Percentiles rank a stretch among this genome's conserved stretches.
These are phyloP conservation scores for Iris pallida DNA, from an alignment of 116 monocot genomes.

Conservation along the genomic window DNA sequence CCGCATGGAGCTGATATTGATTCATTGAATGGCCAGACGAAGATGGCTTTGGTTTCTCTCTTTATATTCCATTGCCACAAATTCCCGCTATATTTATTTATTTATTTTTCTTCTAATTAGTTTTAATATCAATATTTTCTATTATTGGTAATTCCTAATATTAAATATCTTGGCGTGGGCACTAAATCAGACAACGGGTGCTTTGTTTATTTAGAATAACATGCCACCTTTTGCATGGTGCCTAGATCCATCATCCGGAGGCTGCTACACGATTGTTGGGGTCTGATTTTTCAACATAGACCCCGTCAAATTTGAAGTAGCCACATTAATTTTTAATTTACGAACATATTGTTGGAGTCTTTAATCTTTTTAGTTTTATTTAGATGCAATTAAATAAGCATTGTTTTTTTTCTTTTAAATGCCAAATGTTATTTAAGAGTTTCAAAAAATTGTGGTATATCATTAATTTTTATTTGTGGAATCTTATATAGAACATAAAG, in stretches of 20 bases:
- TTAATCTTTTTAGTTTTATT: too few relatives aligned
- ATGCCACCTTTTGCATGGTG: not conserved
- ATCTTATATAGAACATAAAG: not conserved
- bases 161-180: not conserved
- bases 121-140: not conserved
- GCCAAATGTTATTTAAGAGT: too few relatives aligned
- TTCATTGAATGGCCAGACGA: not conserved
- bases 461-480: not conserved
- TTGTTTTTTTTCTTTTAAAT: too few relatives aligned
- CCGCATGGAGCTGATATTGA: not conserved
- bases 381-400: too few relatives aligned
- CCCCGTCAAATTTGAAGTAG: too few relatives aligned
- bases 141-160: not conserved
- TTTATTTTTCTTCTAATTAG: not conserved
- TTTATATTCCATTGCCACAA: constrained; percentile 1
- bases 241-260: too few relatives aligned
- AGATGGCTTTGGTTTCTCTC: constrained; percentile 3
- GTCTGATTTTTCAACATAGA: too few relatives aligned
- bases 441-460: too few relatives aligned
- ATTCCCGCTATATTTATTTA: not conserved
- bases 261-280: too few relatives aligned
- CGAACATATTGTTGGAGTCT: too few relatives aligned
- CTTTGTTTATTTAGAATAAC: not conserved
- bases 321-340: too few relatives aligned
- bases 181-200: not conserved